phyloP scores from a whole-genome alignment of 2,329 filamentous ascomycete genomes.

The Fusarium metavorans region DNA sequence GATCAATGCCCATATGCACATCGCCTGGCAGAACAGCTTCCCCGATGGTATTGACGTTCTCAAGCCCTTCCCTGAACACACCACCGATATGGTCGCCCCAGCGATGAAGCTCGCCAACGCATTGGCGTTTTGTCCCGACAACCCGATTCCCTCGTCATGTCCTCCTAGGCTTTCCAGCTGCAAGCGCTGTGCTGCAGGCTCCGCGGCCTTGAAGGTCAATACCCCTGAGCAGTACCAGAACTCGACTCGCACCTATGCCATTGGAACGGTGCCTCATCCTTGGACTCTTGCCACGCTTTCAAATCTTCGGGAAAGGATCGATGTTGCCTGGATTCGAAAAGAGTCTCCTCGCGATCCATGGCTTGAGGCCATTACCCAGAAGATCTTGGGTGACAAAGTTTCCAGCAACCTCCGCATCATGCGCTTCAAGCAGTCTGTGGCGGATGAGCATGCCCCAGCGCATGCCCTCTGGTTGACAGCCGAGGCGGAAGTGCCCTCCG shows the following conservation, averaged over 20 bases:
- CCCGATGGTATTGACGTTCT: slow-evolving; percentile 81
- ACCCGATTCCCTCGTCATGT: slow-evolving; percentile 80
- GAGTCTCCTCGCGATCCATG: slow-evolving; percentile 81
- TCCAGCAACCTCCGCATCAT: slow-evolving; percentile 74
- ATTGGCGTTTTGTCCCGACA: slow-evolving; percentile 79
- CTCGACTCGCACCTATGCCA: slow-evolving; percentile 78
- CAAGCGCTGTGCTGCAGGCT: slow-evolving; percentile 74
- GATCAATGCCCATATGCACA: slow-evolving; percentile 87
- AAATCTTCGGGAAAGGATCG: slow-evolving; percentile 70
- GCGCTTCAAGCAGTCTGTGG: slow-evolving; percentile 84
- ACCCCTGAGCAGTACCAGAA: slow-evolving; percentile 78
- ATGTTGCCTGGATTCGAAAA: slow-evolving; percentile 74
- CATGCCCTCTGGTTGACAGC: slow-evolving; percentile 86
- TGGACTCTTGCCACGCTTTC: slow-evolving; percentile 82
- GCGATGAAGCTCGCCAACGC: slow-evolving; percentile 79
- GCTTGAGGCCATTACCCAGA: slow-evolving; percentile 78
- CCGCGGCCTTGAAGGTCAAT: slow-evolving; percentile 73
- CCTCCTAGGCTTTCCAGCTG: slow-evolving; percentile 85
- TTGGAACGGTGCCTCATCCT: slow-evolving; percentile 91
- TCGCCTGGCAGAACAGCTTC: slow-evolving; percentile 85
- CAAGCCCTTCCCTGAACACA: slow-evolving; percentile 82
- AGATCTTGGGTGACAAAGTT: slow-evolving; percentile 73
- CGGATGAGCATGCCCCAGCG: slow-evolving; percentile 71
- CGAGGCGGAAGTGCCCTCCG: slow-evolving; percentile 71
- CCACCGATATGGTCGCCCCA: slow-evolving; percentile 76